phyloP scores from a whole-genome alignment of 441 rosid genomes.

The Jatropha multifida region DNA sequence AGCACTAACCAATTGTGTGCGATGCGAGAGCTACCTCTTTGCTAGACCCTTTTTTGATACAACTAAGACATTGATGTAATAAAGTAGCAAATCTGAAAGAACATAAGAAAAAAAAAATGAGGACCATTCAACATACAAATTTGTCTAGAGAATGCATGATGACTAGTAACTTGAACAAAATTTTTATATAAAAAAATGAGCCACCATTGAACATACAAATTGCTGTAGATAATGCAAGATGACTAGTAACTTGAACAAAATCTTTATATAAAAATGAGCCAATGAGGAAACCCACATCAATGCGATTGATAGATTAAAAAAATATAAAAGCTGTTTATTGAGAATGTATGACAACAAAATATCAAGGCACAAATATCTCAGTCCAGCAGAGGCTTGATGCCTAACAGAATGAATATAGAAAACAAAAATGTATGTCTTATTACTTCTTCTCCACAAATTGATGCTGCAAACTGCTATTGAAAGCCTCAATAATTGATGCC shows the following conservation, averaged over 20 bases:
- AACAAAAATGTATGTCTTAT: slow-evolving; percentile 21
- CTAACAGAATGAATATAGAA: neutral
- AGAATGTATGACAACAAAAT: neutral
- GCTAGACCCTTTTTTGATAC: slow-evolving; percentile 71
- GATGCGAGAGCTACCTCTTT: slow-evolving; percentile 73
- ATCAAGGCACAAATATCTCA: neutral
- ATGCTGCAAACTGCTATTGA: slow-evolving; percentile 63
- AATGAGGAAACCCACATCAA: neutral
- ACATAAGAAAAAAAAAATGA: neutral
- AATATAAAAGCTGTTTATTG: neutral
- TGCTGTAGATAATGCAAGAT: neutral
- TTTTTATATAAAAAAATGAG: neutral
- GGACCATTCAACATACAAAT: neutral
- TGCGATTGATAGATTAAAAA: neutral
- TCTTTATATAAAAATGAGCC: neutral
- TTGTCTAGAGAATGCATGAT: neutral
- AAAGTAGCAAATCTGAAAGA: slow-evolving; percentile 77
- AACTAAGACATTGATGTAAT: slow-evolving; percentile 65
- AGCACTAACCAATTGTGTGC: slow-evolving; percentile 66
- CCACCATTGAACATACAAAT: neutral
- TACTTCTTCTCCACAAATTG: slow-evolving; percentile 84
- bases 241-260: neutral
- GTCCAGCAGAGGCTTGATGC: neutral
- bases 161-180: neutral
- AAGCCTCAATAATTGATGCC: slow-evolving; percentile 66